Conservation (phyloP, 805 yeast genomes). For the Cyberlindnera nakhonratchasimensis region DNA sequence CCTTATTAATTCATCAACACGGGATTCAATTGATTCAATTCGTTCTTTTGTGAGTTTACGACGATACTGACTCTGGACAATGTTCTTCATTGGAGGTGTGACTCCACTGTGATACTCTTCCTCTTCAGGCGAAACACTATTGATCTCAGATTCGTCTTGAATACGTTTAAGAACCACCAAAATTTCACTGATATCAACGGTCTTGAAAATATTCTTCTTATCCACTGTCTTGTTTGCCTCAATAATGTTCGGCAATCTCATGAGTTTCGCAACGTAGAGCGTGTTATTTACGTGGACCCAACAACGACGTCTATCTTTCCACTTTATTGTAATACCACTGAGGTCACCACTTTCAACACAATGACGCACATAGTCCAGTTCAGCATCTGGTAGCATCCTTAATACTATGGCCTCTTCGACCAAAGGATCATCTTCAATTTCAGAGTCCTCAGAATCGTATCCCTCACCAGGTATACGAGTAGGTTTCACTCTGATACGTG, state of each 20-base stretch:
- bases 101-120: conserved; percentile 61
- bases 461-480: conserved; percentile 87
- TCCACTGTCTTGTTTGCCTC: conserved; percentile 90
- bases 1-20: conserved; percentile 70
- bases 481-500: conserved; percentile 43
- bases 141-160: conserved; percentile 44
- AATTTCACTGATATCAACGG: conserved; percentile 84
- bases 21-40: conserved; percentile 72
- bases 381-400: conserved; percentile 65
- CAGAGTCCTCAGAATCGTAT: conserved; percentile 95
- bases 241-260: conserved; percentile 85
- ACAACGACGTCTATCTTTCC: conserved; percentile 81
- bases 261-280: conserved; percentile 74
- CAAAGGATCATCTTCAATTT: conserved; percentile 90
- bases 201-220: conserved; percentile 80
- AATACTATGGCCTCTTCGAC: conserved; percentile 82
- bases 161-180: conserved; percentile 64
- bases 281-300: conserved; percentile 66
- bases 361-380: conserved; percentile 67
- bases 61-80: conserved; percentile 65
- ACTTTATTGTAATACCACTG: conserved; percentile 66
- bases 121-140: conserved; percentile 33
- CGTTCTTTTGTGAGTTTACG: conserved; percentile 66
- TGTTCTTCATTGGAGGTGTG: conserved; percentile 74
- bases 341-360: conserved; percentile 79